phyloP scores from a whole-genome alignment of 345 rosid species.

The Lepidium didymum region DNA sequence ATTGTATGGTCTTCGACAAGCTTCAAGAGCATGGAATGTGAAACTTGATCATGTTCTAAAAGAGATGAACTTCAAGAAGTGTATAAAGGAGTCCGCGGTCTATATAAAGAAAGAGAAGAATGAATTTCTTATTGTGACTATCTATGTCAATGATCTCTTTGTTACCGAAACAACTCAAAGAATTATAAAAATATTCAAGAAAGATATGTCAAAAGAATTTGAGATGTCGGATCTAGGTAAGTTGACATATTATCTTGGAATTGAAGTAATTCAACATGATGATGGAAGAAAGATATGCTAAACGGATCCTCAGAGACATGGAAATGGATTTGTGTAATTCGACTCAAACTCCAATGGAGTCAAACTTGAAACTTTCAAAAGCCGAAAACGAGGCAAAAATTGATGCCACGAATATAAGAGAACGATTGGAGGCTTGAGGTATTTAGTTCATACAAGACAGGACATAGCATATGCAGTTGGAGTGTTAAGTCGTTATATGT shows the following conservation, averaged over 20 bases:
- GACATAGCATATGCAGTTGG: neutral
- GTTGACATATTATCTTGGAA: neutral
- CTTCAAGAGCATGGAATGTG: neutral
- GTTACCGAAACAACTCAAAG: neutral
- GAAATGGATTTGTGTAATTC: neutral
- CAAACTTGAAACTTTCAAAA: neutral
- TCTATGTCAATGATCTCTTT: neutral
- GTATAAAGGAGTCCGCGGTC: neutral
- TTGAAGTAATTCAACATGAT: neutral
- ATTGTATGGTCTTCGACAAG: neutral
- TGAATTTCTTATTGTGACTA: neutral
- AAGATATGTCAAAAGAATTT: neutral
- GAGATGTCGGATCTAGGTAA: neutral
- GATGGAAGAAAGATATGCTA: neutral
- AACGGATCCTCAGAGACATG: neutral
- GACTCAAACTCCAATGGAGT: neutral
- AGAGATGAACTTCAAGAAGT: neutral
- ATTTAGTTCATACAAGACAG: neutral
- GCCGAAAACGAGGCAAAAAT: neutral
- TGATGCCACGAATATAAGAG: neutral
- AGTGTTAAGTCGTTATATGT: neutral
- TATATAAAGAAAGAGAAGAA: too few species aligned
- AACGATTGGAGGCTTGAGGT: neutral
- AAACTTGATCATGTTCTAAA: neutral
- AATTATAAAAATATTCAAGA: neutral